These are phyloP conservation scores for Groenewaldozyma auringiensis DNA, from an alignment of 1,139 yeast species.

Conservation along the genomic window DNA sequence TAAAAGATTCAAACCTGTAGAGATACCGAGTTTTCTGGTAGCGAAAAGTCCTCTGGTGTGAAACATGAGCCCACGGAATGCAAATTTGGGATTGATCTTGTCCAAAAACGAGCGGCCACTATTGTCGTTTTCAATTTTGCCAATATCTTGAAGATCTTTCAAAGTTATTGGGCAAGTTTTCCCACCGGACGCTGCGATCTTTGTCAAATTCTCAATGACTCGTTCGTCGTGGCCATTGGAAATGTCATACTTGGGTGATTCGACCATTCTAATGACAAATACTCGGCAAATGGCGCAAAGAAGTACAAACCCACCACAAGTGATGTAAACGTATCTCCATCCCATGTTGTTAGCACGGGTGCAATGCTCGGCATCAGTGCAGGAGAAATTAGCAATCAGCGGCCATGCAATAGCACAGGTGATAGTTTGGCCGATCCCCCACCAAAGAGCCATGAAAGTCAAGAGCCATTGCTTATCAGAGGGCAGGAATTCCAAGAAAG, in stretches of 20 bases:
- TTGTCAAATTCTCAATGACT: slow-evolving; percentile 27
- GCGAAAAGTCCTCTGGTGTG: slow-evolving; percentile 33
- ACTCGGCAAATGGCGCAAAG: slow-evolving; percentile 42
- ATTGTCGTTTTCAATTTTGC: slow-evolving; percentile 12
- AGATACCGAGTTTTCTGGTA: slow-evolving; percentile 34
- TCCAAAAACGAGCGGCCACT: slow-evolving; percentile 10
- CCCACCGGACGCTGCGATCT: slow-evolving; percentile 21
- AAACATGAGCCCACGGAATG: slow-evolving; percentile 11
- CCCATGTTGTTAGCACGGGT: slow-evolving; percentile 44
- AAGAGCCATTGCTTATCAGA: slow-evolving; percentile 46
- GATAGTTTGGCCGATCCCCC: slow-evolving; percentile 58
- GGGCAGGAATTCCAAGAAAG: slow-evolving; percentile 53
- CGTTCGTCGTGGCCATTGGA: slow-evolving; percentile 47
- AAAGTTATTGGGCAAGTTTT: slow-evolving; percentile 24
- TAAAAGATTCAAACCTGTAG: slow-evolving; percentile 36
- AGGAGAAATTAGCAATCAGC: slow-evolving; percentile 43
- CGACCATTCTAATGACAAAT: slow-evolving; percentile 42
- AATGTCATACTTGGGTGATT: slow-evolving; percentile 52
- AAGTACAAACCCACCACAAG: slow-evolving; percentile 47
- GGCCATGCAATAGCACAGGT: slow-evolving; percentile 52
- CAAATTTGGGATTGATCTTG: slow-evolving; percentile 13
- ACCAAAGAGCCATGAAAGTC: slow-evolving; percentile 50
- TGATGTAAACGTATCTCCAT: slow-evolving; percentile 54
- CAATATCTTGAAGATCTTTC: slow-evolving; percentile 41
- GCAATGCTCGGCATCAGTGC: slow-evolving; percentile 37